These are phyloP conservation scores for Monosporozyma unispora DNA, from an alignment of 805 yeast genomes.

Conservation along the genomic window DNA sequence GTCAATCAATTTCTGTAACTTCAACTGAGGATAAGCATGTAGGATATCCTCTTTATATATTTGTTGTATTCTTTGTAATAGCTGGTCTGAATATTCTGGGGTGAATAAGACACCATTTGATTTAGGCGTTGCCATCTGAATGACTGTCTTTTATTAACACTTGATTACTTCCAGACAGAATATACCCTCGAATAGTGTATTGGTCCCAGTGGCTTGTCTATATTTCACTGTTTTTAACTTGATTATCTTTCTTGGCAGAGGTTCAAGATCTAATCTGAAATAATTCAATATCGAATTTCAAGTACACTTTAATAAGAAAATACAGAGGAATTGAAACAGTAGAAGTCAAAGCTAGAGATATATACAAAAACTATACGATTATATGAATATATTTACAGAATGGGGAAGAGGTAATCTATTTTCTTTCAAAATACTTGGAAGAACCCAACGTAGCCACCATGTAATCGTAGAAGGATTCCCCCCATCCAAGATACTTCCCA, in stretches of 20 bases:
- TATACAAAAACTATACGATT: neutral
- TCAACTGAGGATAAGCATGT: constrained; percentile 25
- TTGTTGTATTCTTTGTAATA: constrained; percentile 17
- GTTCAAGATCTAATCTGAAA: neutral
- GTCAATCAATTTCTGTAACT: constrained; percentile 31
- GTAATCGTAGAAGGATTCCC: constrained; percentile 76
- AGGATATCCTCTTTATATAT: constrained; percentile 30
- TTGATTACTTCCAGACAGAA: no score
- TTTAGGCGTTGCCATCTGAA: neutral
- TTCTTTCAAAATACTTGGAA: constrained; percentile 65
- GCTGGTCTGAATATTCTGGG: constrained; percentile 35
- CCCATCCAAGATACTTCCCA: constrained; percentile 63
- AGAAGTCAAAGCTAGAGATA: no score
- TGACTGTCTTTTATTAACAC: neutral
- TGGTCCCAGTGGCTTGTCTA: no score
- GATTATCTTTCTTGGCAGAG: neutral
- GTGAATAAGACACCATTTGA: constrained; percentile 17
- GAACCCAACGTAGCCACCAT: constrained; percentile 60
- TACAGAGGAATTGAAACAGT: no score
- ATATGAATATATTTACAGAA: neutral
- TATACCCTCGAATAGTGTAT: no score
- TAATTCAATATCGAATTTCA: neutral
- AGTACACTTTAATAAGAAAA: no score
- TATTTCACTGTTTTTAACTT: neutral
- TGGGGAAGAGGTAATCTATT: constrained; percentile 19